Evolutionary conservation across 176 grass and related monocot genomes (phyloP).

Genomic region (Leersia perrieri): DNA sequence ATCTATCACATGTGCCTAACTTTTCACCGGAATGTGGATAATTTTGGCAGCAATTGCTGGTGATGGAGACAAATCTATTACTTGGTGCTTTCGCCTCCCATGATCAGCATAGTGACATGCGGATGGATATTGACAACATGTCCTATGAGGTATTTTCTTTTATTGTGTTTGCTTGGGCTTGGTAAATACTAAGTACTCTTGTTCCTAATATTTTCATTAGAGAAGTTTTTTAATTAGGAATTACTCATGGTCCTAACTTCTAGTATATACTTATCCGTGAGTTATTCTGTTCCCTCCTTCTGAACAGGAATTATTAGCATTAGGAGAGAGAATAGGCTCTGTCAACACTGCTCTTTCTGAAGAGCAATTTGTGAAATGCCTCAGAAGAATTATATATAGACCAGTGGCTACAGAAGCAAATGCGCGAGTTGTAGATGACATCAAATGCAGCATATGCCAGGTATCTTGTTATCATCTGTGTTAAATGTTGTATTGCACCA

Average conservation of each 20-base stretch:
- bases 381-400: constrained; percentile 56
- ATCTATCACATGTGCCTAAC: too few relatives aligned
- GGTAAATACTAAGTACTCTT: not conserved
- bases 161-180: not conserved
- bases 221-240: not conserved
- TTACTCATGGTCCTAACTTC: not conserved
- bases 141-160: constrained; percentile 75
- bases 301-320: constrained; percentile 75
- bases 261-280: not conserved
- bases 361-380: constrained; percentile 63
- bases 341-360: constrained; percentile 82
- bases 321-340: constrained; percentile 80
- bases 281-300: not conserved
- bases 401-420: constrained; percentile 16
- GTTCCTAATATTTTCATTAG: not conserved
- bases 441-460: constrained; percentile 90
- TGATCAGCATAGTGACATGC: constrained; percentile 73
- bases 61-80: constrained; percentile 57
- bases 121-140: constrained; percentile 92
- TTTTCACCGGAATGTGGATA: constrained; percentile 17
- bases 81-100: constrained; percentile 40
- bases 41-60: constrained; percentile 60
- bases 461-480: constrained; percentile 35
- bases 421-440: constrained; percentile 33
- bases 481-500: not conserved